These are phyloP conservation scores for Penicillium vulpinum DNA, from an alignment of 2,329 filamentous ascomycete genomes.

Conservation along the genomic window DNA sequence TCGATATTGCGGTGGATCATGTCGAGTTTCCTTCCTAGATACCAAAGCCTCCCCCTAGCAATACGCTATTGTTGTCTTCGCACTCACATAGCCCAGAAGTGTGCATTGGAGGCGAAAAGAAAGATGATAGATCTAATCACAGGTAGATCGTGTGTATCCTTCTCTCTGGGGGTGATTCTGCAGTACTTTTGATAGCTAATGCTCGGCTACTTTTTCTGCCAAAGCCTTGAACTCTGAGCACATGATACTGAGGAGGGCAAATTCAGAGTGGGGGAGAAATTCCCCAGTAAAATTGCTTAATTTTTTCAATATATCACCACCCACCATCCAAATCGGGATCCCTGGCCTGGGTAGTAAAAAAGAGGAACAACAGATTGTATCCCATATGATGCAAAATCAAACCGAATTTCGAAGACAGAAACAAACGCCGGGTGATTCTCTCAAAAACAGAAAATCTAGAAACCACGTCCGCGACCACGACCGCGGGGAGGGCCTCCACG, in stretches of 20 bases:
- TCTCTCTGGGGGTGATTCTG: neutral
- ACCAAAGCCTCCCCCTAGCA: neutral
- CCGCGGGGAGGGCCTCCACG: constrained; percentile 55
- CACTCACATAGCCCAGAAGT: neutral
- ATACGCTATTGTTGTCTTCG: neutral
- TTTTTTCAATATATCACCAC: constrained; percentile 11
- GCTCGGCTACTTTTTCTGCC: neutral
- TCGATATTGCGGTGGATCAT: neutral
- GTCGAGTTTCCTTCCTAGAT: neutral
- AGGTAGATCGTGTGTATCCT: neutral
- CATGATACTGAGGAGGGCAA: neutral
- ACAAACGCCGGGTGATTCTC: constrained; percentile 23
- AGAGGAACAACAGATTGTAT: constrained; percentile 28
- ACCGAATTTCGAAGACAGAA: constrained; percentile 23
- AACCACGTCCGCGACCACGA: constrained; percentile 56
- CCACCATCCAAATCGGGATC: constrained; percentile 21
- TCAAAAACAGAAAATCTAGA: constrained; percentile 29
- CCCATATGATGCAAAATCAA: constrained; percentile 26
- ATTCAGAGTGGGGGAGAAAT: constrained; percentile 14
- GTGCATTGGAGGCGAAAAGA: neutral
- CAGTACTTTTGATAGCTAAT: neutral
- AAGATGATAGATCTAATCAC: neutral
- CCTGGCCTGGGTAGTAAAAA: constrained; percentile 28
- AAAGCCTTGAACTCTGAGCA: neutral
- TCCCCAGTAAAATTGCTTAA: constrained; percentile 19